Percentiles rank a stretch among this genome's conserved stretches.
phyloP scores from a whole-genome alignment of 306 rosid genomes.

The Vigna mungo region DNA sequence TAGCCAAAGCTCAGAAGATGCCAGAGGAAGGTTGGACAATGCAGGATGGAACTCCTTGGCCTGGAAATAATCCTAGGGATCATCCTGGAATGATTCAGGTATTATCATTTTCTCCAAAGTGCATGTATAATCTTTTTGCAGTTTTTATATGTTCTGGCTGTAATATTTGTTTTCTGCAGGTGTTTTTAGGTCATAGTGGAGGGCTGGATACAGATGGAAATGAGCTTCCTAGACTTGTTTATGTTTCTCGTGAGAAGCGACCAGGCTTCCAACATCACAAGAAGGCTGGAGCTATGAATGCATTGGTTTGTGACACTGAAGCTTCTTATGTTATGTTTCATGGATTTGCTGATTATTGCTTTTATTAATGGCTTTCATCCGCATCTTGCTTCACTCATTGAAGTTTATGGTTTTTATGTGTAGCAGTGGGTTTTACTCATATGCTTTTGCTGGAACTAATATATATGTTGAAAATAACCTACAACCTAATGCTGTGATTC shows the following conservation, averaged over 20 bases:
- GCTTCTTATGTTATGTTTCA: constrained; percentile 23
- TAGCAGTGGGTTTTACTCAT: constrained; percentile 17
- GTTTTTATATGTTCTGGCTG: constrained; percentile 8
- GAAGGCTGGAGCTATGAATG: constrained; percentile 99
- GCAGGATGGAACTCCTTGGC: constrained; percentile 99
- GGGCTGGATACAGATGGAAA: constrained; percentile 99
- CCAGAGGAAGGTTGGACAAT: constrained; percentile 99
- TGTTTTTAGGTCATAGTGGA: constrained; percentile 97
- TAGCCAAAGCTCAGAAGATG: constrained; percentile 95
- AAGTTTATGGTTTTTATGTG: constrained; percentile 28
- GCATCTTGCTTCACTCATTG: constrained; percentile 6
- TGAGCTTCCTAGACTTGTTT: constrained; percentile 99
- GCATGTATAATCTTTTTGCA: constrained; percentile 16
- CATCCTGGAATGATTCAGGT: constrained; percentile 99
- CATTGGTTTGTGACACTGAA: constrained; percentile 73
- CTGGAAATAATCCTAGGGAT: constrained; percentile 98
- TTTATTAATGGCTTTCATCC: not conserved
- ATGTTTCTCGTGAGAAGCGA: constrained; percentile 99
- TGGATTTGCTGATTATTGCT: constrained; percentile 24
- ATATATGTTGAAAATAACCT: constrained; percentile 19
- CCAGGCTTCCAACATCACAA: constrained; percentile 99
- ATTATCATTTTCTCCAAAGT: constrained; percentile 30
- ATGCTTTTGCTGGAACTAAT: constrained; percentile 23
- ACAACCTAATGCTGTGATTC: constrained; percentile 14
- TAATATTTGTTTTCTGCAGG: constrained; percentile 62